Evolutionary conservation across 306 rosid genomes (phyloP).

Genomic region (Rosa lucieae): DNA sequence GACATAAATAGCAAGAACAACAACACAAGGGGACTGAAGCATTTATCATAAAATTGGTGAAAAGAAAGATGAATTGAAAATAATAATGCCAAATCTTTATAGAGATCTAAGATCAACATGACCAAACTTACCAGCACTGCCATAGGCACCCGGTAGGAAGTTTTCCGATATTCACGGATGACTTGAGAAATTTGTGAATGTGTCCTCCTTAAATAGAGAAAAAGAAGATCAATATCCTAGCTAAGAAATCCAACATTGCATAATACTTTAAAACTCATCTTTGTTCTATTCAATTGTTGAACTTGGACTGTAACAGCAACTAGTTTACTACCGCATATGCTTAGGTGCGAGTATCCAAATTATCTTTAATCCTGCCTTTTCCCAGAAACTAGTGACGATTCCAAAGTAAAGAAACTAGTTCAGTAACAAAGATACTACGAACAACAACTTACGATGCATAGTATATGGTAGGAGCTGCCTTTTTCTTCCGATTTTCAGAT

Average conservation of each 20-base stretch:
- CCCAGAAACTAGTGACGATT: neutral
- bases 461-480: constrained; percentile 63
- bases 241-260: constrained; percentile 1
- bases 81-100: neutral
- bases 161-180: constrained; percentile 75
- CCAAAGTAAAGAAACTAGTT: neutral
- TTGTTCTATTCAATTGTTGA: neutral
- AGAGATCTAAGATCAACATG: constrained; percentile 3
- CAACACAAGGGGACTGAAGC: too few species aligned
- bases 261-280: neutral
- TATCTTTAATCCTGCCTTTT: neutral
- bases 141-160: constrained; percentile 88
- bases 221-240: constrained; percentile 12
- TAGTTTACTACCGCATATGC: neutral
- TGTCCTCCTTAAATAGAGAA: constrained; percentile 69
- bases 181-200: constrained; percentile 95
- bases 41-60: neutral
- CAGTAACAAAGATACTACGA: neutral
- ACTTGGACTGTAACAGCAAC: neutral
- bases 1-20: too few species aligned
- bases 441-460: constrained; percentile 72
- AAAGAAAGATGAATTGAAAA: neutral
- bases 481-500: constrained; percentile 54
- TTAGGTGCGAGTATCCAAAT: neutral
- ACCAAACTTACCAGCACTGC: constrained; percentile 72